Evolutionary conservation across 495 filamentous ascomycete species (phyloP).

Genomic region (Penicillium turbatum): DNA sequence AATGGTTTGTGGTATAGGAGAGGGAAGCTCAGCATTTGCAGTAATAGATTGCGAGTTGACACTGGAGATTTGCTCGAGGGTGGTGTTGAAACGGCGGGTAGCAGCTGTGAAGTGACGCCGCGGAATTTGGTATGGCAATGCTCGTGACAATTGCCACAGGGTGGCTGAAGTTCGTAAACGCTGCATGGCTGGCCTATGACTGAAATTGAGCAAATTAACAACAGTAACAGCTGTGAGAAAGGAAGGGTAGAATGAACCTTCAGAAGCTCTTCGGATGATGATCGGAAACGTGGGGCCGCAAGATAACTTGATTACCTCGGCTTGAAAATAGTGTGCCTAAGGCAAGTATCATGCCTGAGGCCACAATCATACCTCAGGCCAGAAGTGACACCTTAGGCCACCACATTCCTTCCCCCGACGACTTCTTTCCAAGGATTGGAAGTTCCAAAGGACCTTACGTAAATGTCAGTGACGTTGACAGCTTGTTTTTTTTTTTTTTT

Average conservation of each 20-base stretch:
- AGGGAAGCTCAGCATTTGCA: neutral
- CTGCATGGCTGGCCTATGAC: conserved; percentile 6
- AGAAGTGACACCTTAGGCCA: neutral
- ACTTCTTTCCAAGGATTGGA: too few relatives aligned
- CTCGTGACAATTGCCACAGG: conserved; percentile 8
- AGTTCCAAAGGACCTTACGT: neutral
- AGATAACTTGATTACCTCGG: too few relatives aligned
- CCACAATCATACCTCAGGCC: neutral
- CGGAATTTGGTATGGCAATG: neutral
- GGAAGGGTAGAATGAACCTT: neutral
- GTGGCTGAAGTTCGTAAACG: conserved; percentile 3
- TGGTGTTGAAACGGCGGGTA: neutral
- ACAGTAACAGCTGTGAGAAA: neutral
- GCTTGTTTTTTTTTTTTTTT: neutral
- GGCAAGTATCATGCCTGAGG: too few relatives aligned
- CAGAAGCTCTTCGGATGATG: too few relatives aligned
- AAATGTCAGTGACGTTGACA: neutral
- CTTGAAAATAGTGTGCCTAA: too few relatives aligned
- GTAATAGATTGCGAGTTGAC: neutral
- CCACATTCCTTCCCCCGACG: neutral
- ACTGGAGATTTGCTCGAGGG: neutral
- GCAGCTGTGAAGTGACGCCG: conserved; percentile 8
- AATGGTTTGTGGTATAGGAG: too few relatives aligned
- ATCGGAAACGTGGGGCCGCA: too few relatives aligned
- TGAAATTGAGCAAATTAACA: neutral